Conservation (phyloP, 352 stramenopile genomes). For the Phytophthora pseudosyringae region DNA sequence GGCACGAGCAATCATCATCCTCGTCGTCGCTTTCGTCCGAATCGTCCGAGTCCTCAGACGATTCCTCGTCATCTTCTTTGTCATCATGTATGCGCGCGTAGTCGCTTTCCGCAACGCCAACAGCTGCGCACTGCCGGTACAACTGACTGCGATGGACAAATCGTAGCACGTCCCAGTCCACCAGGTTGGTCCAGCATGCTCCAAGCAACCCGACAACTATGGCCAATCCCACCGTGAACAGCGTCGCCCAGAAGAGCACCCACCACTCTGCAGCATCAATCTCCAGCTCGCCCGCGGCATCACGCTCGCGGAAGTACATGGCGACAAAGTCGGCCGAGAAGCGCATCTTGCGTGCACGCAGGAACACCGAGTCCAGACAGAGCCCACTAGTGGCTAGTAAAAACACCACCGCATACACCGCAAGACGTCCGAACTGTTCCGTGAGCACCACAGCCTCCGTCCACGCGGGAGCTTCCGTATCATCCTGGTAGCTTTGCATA, state of each 20-base stretch:
- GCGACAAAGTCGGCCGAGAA: constrained; percentile 54
- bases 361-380: constrained; percentile 50
- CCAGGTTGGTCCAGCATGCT: constrained; percentile 56
- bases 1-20: constrained; percentile 21
- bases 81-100: constrained; percentile 29
- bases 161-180: constrained; percentile 59
- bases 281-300: constrained; percentile 48
- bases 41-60: constrained; percentile 16
- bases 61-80: constrained; percentile 25
- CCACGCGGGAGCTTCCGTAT: constrained; percentile 17
- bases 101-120: constrained; percentile 8
- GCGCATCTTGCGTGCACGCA: constrained; percentile 63
- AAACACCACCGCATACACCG: constrained; percentile 44
- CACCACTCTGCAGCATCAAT: constrained; percentile 52
- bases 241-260: constrained; percentile 41
- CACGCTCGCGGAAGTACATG: constrained; percentile 54
- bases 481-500: constrained; percentile 3
- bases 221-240: constrained; percentile 38
- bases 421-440: constrained; percentile 41
- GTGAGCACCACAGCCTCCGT: constrained; percentile 25
- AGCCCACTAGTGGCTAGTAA: constrained; percentile 28
- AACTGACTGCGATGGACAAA: constrained; percentile 33
- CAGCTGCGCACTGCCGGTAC: constrained; percentile 19
- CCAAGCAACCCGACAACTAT: constrained; percentile 48
- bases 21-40: constrained; percentile 28